Evolutionary conservation across 2,329 filamentous ascomycete species (phyloP).

Genomic region (Trichoderma oligosporum): DNA sequence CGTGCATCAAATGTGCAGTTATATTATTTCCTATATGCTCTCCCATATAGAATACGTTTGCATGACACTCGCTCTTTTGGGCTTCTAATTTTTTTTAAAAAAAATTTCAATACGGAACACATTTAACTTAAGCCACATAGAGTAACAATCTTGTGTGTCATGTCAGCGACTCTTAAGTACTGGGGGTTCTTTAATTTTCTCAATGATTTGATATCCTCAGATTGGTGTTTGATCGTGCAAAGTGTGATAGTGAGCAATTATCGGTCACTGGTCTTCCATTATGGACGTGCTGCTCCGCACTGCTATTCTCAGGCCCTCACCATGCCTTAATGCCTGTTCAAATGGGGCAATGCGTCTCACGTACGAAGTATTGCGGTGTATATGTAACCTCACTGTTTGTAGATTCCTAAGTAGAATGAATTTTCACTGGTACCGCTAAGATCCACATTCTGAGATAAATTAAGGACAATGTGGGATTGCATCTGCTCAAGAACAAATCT

Average conservation of each 20-base stretch:
- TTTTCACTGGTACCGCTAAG: background rate
- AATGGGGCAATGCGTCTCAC: background rate
- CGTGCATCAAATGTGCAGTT: too few relatives aligned
- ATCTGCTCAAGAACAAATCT: slow-evolving; percentile 10
- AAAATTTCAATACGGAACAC: too few relatives aligned
- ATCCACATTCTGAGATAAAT: slow-evolving; percentile 6
- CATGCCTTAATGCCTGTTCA: background rate
- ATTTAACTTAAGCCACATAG: background rate
- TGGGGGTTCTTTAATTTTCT: background rate
- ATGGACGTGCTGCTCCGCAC: slow-evolving; percentile 5
- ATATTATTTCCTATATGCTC: too few relatives aligned
- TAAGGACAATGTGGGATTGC: background rate
- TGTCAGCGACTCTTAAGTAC: background rate
- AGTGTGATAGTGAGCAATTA: background rate
- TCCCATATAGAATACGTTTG: too few relatives aligned
- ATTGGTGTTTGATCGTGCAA: background rate
- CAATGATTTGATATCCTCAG: background rate
- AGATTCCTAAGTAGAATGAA: background rate
- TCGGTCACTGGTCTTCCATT: background rate
- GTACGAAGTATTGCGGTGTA: too few relatives aligned
- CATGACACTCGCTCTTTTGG: too few relatives aligned
- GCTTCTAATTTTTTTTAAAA: too few relatives aligned
- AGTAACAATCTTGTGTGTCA: background rate
- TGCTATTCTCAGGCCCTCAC: background rate
- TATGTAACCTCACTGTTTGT: background rate